phyloP scores from a whole-genome alignment of 805 yeast genomes.

The Zygoascus bituminiphila region DNA sequence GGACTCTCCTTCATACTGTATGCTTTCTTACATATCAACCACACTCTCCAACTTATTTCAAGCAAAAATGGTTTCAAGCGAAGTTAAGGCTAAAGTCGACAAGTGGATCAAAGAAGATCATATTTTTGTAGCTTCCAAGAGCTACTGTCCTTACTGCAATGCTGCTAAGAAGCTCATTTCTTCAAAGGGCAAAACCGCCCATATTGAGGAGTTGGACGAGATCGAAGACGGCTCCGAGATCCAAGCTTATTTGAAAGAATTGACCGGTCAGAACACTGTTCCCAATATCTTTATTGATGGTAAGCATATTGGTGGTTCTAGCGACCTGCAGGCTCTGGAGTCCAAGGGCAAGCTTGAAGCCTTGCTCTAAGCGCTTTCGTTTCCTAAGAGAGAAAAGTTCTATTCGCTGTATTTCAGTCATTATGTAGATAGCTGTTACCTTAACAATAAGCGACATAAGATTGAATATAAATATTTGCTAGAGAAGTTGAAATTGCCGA shows the following conservation, averaged over 20 bases:
- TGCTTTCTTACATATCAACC: background rate
- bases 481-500: too few relatives aligned
- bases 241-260: constrained; percentile 67
- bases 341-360: constrained; percentile 50
- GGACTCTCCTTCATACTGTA: background rate
- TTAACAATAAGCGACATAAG: too few relatives aligned
- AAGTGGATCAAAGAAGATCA: constrained; percentile 13
- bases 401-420: too few relatives aligned
- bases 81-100: constrained; percentile 9
- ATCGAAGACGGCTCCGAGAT: constrained; percentile 66
- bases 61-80: constrained; percentile 3
- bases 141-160: constrained; percentile 56
- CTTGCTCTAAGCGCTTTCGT: constrained; percentile 16
- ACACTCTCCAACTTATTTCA: background rate
- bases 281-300: constrained; percentile 89
- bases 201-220: constrained; percentile 44
- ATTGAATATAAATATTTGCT: too few relatives aligned
- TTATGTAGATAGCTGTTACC: too few relatives aligned
- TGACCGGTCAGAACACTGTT: constrained; percentile 89
- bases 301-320: constrained; percentile 92
- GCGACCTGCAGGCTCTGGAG: constrained; percentile 70
- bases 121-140: constrained; percentile 57
- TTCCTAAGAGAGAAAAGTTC: too few relatives aligned
- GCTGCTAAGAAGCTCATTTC: constrained; percentile 39
- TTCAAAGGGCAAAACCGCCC: constrained; percentile 32